These are phyloP conservation scores for Leishmania lainsoni DNA, from an alignment of 208 protist species.

Conservation along the genomic window DNA sequence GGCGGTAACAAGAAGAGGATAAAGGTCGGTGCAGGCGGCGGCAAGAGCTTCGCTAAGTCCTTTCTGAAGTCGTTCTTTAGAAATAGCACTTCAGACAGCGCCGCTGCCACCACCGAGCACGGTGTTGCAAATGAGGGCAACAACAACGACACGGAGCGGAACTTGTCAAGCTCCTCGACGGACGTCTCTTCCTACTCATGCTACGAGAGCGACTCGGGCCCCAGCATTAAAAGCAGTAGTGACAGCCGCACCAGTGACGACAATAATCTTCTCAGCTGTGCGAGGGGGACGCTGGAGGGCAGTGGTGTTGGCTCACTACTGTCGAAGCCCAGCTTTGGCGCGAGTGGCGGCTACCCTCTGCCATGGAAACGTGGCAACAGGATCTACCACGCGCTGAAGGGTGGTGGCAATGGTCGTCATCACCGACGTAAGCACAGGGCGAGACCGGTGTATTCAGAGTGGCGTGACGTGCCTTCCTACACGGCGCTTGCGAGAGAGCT, in stretches of 20 bases:
- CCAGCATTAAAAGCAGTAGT: background rate
- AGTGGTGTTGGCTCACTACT: slow-evolving; percentile 1
- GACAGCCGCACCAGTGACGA: slow-evolving; percentile 1
- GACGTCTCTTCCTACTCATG: background rate
- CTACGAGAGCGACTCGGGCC: background rate
- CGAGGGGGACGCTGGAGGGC: background rate
- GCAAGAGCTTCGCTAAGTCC: slow-evolving; percentile 51
- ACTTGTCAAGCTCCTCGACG: slow-evolving; percentile 8
- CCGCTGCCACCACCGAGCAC: slow-evolving; percentile 8
- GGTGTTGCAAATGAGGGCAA: slow-evolving; percentile 8
- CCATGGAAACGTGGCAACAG: background rate
- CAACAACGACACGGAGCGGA: slow-evolving; percentile 1
- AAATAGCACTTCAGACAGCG: slow-evolving; percentile 11
- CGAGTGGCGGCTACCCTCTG: background rate
- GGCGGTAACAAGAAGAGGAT: background rate
- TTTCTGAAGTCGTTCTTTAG: slow-evolving; percentile 65
- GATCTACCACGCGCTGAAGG: background rate
- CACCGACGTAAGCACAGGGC: background rate
- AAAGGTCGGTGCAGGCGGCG: background rate
- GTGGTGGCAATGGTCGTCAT: background rate
- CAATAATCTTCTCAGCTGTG: background rate
- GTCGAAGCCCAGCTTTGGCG: slow-evolving; percentile 11
- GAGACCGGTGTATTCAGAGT: slow-evolving; percentile 16
- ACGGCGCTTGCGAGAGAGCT: slow-evolving; percentile 48
- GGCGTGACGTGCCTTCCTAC: slow-evolving; percentile 61